A percentile compares a stretch with the other conserved stretches of the same genome.
Evolutionary conservation across 345 rosid genomes (phyloP).

Genomic region (Leavenworthia alabamica): DNA sequence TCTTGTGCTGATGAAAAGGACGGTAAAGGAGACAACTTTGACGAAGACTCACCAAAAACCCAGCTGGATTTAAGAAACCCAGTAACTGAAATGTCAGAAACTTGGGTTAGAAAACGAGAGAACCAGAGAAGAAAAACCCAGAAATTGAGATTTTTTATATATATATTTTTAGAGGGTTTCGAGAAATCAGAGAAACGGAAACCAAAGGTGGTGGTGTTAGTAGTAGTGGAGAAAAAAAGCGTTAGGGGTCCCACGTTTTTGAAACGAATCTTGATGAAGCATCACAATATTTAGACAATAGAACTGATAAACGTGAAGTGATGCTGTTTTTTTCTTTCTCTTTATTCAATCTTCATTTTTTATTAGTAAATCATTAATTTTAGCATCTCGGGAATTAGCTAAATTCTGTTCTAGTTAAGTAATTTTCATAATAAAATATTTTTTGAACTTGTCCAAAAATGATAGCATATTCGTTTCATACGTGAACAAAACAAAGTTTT

Average conservation of each 20-base stretch:
- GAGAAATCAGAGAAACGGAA: conserved; percentile 16
- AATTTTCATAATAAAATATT: background rate
- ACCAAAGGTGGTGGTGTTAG: conserved; percentile 12
- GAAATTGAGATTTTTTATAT: background rate
- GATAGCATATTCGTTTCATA: conserved; percentile 4
- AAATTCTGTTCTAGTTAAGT: background rate
- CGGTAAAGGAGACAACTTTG: conserved; percentile 24
- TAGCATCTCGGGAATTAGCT: background rate
- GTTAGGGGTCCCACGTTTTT: conserved; percentile 23
- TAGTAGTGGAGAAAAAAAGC: background rate
- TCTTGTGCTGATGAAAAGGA: conserved; percentile 4
- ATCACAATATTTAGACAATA: background rate
- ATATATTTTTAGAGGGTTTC: background rate
- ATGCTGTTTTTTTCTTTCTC: background rate
- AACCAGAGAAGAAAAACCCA: background rate
- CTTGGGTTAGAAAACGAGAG: too few relatives aligned
- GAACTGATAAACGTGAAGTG: conserved; percentile 5
- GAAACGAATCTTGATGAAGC: conserved; percentile 19
- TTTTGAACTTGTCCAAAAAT: background rate
- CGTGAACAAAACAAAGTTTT: background rate
- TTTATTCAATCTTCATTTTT: background rate
- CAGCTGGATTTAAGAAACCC: background rate
- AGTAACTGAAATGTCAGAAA: background rate
- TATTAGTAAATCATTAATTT: background rate
- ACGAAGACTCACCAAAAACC: conserved; percentile 24